Percentiles rank a stretch among this genome's conserved stretches.
phyloP scores from a whole-genome alignment of 345 rosid genomes.

The Limnanthes douglasii region DNA sequence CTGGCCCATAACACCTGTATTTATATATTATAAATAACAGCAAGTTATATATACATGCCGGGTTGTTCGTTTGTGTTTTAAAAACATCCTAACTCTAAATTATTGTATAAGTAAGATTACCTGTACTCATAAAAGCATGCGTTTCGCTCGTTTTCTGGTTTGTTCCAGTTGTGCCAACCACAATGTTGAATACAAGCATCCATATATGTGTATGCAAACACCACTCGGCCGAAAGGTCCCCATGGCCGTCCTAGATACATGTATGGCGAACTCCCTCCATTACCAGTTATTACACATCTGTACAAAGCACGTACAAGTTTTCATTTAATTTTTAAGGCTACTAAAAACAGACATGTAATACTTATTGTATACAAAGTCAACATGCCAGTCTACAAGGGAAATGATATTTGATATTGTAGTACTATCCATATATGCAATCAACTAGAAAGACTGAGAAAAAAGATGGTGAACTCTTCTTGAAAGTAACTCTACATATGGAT shows the following conservation, averaged over 20 bases:
- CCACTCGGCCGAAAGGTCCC: slow-evolving; percentile 96
- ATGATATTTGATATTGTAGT: too few relatives aligned
- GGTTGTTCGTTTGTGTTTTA: too few relatives aligned
- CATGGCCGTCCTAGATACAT: slow-evolving; percentile 77
- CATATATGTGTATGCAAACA: slow-evolving; percentile 68
- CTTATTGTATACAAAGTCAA: too few relatives aligned
- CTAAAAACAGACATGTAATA: too few relatives aligned
- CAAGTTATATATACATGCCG: too few relatives aligned
- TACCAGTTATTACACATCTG: slow-evolving; percentile 90
- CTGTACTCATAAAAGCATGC: slow-evolving; percentile 95
- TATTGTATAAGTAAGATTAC: slow-evolving; percentile 14
- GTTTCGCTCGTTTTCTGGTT: slow-evolving; percentile 78
- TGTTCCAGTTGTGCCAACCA: slow-evolving; percentile 96
- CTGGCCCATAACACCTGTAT: slow-evolving; percentile 78
- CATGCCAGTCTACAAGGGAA: too few relatives aligned
- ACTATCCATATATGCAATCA: not conserved
- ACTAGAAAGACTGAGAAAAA: not conserved
- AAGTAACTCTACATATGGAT: not conserved
- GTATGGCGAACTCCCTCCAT: slow-evolving; percentile 49
- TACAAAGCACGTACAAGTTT: too few relatives aligned
- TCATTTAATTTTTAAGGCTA: not conserved
- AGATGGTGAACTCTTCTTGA: not conserved
- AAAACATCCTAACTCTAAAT: not conserved
- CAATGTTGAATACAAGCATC: slow-evolving; percentile 50
- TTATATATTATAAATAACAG: not conserved